Conservation (phyloP, 257 asterid species). For the Hygrophila difformis region DNA sequence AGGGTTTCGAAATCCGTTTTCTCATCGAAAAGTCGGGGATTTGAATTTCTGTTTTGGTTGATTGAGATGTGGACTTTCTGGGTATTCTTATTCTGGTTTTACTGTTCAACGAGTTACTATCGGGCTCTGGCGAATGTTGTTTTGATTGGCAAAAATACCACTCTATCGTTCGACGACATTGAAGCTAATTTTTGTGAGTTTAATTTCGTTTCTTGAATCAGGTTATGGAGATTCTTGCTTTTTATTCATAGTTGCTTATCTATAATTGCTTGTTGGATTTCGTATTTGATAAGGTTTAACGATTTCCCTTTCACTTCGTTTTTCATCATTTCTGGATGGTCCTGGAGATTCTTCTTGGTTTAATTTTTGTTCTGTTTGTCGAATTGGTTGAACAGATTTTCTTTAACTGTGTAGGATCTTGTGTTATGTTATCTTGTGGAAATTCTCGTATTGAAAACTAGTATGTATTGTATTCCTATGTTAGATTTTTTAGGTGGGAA, state of each 20-base stretch:
- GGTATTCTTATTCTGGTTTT: constrained; percentile 31
- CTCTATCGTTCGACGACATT: constrained; percentile 49
- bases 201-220: background rate
- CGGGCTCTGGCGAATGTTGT: constrained; percentile 42
- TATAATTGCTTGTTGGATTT: background rate
- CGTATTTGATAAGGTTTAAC: no score
- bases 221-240: background rate
- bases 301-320: no score
- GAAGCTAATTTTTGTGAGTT: constrained; percentile 84
- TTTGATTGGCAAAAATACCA: constrained; percentile 43
- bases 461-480: no score
- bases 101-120: constrained; percentile 34
- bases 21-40: constrained; percentile 11
- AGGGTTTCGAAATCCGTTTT: no score
- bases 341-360: background rate
- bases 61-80: constrained; percentile 35
- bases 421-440: no score
- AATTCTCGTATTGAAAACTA: no score
- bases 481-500: constrained; percentile 7
- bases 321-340: no score
- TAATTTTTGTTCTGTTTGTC: background rate
- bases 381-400: constrained; percentile 7
- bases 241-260: background rate
- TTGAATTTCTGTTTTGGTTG: constrained; percentile 13
- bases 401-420: no score